Evolutionary conservation across 768 basidiomycete species (phyloP), one percentile per base, ranked within the genome.

Genomic region (Russula earlei): DNA sequence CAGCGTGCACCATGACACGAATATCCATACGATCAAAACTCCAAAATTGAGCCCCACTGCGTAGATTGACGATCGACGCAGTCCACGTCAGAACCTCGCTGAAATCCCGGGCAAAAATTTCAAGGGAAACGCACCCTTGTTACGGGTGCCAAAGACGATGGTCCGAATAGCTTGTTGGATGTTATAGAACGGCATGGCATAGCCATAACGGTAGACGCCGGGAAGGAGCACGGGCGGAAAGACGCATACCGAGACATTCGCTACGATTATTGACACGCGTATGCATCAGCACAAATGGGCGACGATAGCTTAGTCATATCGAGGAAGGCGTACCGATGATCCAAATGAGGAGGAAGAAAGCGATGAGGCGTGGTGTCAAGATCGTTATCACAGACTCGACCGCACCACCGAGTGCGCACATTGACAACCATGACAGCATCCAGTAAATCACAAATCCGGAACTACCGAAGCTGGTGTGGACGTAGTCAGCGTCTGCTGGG

Each of bases 101-200:
- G 33, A 24, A 15, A 43, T 14, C 20, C 25, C n/a, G 36, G n/a
- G 36, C n/a, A 34, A 22, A 19, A 17, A 4, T 3, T n/a, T n/a
- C 22, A 6, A 5, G 36, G 37, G 24, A 27, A 12, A 72, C 79
- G 36, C 56, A 84, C 82, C 65, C 19, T 77, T 68, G 56, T 84
- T 82, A 64, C 78, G 80, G 3, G 84, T 85, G 36, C 76, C 70
- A 61, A 89, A 87, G n/a, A 84, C 66, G 53, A 89, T 72, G 24
- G 79, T 72, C 19, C 87, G 74, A 4, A 80, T 75, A 0, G 83
- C 78, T 37, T 72, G 68, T 14, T 82, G 79, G 27, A 87, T 72
- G 62, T 87, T 85, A 66, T 84, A 87, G 64, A 89, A 87, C 1
- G 87, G 87, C 60, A 73, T 74, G 0, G 78, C 84, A 60, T 81